Percentiles rank a stretch among this genome's conserved stretches.
These are phyloP conservation scores for Histomonas meleagridis DNA, from an alignment of 208 protist species.

Conservation along the genomic window DNA sequence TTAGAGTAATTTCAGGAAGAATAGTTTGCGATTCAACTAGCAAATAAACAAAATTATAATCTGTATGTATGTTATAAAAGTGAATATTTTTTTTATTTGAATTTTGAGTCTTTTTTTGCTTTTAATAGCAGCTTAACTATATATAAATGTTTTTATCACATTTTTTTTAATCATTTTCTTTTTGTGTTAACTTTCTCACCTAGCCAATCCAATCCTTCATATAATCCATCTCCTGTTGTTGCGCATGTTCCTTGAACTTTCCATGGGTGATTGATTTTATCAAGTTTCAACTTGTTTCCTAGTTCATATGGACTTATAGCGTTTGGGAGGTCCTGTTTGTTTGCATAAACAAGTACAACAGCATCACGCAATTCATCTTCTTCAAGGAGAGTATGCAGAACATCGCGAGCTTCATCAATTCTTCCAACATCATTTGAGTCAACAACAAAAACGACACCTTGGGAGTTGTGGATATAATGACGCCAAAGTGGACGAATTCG, in stretches of 20 bases:
- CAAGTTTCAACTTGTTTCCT: slow-evolving; percentile 75
- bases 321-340: slow-evolving; percentile 95
- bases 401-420: slow-evolving; percentile 53
- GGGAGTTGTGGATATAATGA: slow-evolving; percentile 81
- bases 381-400: slow-evolving; percentile 71
- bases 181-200: background rate
- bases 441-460: slow-evolving; percentile 89
- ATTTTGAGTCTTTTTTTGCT: too few species aligned
- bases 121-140: too few species aligned
- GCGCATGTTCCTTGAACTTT: slow-evolving; percentile 82
- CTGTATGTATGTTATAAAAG: too few species aligned
- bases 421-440: slow-evolving; percentile 79
- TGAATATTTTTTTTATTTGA: too few species aligned
- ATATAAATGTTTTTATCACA: too few species aligned
- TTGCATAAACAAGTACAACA: slow-evolving; percentile 85
- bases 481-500: slow-evolving; percentile 83
- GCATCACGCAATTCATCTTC: slow-evolving; percentile 86
- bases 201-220: slow-evolving; percentile 87
- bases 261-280: slow-evolving; percentile 66
- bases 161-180: too few species aligned
- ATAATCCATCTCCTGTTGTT: slow-evolving; percentile 77
- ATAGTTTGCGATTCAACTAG: too few species aligned
- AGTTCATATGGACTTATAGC: slow-evolving; percentile 82
- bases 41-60: too few species aligned
- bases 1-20: too few species aligned